phyloP scores from a whole-genome alignment of 352 stramenopile genomes.

The Thraustotheca clavata region DNA sequence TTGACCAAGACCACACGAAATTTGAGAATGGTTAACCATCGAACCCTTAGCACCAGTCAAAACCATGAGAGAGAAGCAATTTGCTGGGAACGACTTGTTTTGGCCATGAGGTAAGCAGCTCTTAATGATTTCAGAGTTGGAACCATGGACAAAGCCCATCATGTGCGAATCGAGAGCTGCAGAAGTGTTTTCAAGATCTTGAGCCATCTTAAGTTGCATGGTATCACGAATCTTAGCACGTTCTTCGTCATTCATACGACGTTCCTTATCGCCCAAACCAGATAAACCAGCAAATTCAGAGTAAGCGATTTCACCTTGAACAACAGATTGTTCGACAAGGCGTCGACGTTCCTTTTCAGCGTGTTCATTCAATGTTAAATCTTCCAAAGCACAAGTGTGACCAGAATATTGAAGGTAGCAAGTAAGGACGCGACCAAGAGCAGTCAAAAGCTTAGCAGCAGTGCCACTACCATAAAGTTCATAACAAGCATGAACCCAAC shows the following conservation, averaged over 20 bases:
- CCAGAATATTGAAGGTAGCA: slow-evolving; percentile 97
- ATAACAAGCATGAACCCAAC: slow-evolving; percentile 96
- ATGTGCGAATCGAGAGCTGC: slow-evolving; percentile 82
- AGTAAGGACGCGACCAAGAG: slow-evolving; percentile 91
- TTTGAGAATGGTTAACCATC: slow-evolving; percentile 99
- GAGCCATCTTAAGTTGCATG: slow-evolving; percentile 65
- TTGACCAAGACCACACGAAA: slow-evolving; percentile 98
- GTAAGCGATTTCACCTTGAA: slow-evolving; percentile 76
- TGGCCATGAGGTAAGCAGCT: slow-evolving; percentile 96
- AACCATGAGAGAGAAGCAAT: slow-evolving; percentile 99
- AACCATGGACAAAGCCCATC: slow-evolving; percentile 84
- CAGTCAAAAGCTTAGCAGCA: slow-evolving; percentile 72
- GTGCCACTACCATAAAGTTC: slow-evolving; percentile 82
- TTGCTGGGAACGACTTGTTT: slow-evolving; percentile 96
- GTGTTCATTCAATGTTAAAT: slow-evolving; percentile 93
- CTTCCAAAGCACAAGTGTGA: slow-evolving; percentile 98
- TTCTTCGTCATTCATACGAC: slow-evolving; percentile 78
- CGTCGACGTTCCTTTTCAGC: slow-evolving; percentile 88
- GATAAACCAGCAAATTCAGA: slow-evolving; percentile 73
- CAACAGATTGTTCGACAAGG: slow-evolving; percentile 81
- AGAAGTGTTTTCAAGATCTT: slow-evolving; percentile 63
- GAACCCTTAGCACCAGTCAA: slow-evolving; percentile 99
- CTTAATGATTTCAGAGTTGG: slow-evolving; percentile 98
- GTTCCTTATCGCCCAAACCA: slow-evolving; percentile 60
- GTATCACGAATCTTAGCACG: slow-evolving; percentile 56